A percentile compares a stretch with the other conserved stretches of the same genome.
Conservation (phyloP, 73 alveolate species). For the Blepharisma stoltei region DNA sequence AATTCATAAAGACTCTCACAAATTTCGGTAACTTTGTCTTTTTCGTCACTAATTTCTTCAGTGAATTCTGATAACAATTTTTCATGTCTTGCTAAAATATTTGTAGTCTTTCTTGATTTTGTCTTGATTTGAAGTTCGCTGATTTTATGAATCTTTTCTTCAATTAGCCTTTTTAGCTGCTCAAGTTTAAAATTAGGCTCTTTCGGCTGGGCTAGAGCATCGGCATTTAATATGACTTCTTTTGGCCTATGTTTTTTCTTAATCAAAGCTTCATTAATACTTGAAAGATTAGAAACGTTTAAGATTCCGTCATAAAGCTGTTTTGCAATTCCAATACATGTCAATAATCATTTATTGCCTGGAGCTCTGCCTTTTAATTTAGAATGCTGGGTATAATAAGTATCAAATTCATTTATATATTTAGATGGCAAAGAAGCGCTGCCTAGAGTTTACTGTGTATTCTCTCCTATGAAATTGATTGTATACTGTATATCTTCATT, state of each 20-base stretch:
- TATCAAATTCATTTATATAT: not conserved
- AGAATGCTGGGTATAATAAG: not conserved
- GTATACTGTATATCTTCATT: not conserved
- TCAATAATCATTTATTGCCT: not conserved
- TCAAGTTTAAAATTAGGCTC: too few species aligned
- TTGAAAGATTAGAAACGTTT: not conserved
- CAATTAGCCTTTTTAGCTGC: too few species aligned
- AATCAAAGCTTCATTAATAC: not conserved
- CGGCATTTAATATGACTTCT: not conserved
- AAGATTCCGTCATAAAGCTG: not conserved
- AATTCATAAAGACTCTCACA: too few species aligned
- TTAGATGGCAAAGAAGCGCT: not conserved
- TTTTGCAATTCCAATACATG: not conserved
- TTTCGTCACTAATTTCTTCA: too few species aligned
- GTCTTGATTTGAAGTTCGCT: too few species aligned
- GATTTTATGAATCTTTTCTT: too few species aligned
- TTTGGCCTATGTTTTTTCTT: not conserved
- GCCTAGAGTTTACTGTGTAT: not conserved
- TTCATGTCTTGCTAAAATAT: too few species aligned
- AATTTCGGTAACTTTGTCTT: too few species aligned
- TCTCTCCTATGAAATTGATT: conserved; percentile 1
- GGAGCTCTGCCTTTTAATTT: not conserved
- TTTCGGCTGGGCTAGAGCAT: too few species aligned
- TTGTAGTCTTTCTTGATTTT: too few species aligned
- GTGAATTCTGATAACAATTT: too few species aligned